Percentiles rank a stretch among this genome's conserved stretches.
These are phyloP conservation scores for Ustilago tritici DNA, from an alignment of 1,284 basidiomycete species.

Conservation along the genomic window DNA sequence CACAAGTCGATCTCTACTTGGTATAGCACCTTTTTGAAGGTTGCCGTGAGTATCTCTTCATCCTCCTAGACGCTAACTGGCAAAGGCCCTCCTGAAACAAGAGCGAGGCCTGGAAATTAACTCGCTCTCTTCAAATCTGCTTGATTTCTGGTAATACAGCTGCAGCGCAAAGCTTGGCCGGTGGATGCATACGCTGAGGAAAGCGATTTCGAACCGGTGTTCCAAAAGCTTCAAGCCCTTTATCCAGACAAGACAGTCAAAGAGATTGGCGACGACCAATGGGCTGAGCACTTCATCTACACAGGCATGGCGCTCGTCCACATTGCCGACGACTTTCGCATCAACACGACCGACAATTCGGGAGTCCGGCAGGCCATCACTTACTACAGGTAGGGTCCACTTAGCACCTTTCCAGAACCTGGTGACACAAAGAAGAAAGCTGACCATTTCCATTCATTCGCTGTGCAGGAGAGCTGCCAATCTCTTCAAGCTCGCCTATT, in stretches of 20 bases:
- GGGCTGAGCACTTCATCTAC: conserved; percentile 36
- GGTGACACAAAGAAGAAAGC: background rate
- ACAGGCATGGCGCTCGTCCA: conserved; percentile 25
- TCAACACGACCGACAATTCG: background rate
- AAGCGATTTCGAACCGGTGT: conserved; percentile 38
- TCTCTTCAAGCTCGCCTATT: conserved; percentile 39
- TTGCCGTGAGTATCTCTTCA: conserved; percentile 16
- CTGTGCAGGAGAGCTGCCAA: conserved; percentile 37
- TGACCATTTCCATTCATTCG: background rate
- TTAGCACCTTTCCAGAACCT: too few species aligned
- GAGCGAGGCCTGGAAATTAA: background rate
- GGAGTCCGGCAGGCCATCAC: conserved; percentile 14
- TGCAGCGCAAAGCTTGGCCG: conserved; percentile 41
- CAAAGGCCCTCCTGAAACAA: background rate
- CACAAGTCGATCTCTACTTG: conserved; percentile 37
- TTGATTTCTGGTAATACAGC: background rate
- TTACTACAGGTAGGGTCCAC: conserved; percentile 33
- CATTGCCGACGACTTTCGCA: conserved; percentile 11
- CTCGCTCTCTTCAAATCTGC: background rate
- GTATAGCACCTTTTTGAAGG: conserved; percentile 37
- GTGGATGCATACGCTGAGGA: conserved; percentile 31
- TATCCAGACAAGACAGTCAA: conserved; percentile 23
- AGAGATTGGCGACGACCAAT: conserved; percentile 34
- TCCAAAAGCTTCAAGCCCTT: conserved; percentile 15
- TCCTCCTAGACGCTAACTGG: background rate